A percentile compares a stretch with the other conserved stretches of the same genome.
These are phyloP conservation scores for Boeremia lycopersici DNA, from an alignment of 2,329 filamentous ascomycete species.

Conservation along the genomic window DNA sequence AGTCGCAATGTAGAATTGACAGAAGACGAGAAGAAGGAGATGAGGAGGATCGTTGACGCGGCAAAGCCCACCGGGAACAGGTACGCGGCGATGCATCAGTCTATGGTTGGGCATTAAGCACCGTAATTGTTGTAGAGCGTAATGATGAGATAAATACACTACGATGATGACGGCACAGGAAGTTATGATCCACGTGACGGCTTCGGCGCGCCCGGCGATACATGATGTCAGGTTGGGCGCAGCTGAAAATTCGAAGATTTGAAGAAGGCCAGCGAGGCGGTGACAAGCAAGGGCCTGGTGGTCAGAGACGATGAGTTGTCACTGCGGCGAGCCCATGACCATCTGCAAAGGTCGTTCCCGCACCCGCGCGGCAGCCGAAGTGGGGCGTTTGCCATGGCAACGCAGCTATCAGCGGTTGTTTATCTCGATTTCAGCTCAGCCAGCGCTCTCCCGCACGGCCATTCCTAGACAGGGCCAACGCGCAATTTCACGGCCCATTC, in stretches of 20 bases:
- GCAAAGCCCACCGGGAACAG: slow-evolving; percentile 51
- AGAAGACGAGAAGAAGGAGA: slow-evolving; percentile 28
- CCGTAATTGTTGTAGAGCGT: neutral
- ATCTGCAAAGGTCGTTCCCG: slow-evolving; percentile 7
- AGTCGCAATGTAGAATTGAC: slow-evolving; percentile 28
- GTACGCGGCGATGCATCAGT: slow-evolving; percentile 40
- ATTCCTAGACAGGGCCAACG: slow-evolving; percentile 20
- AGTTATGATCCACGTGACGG: too few relatives aligned
- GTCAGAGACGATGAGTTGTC: slow-evolving; percentile 15
- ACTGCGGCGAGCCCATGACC: slow-evolving; percentile 1
- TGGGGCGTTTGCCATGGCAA: slow-evolving; percentile 17
- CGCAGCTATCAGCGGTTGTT: slow-evolving; percentile 20
- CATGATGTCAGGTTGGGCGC: slow-evolving; percentile 12
- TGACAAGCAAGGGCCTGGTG: slow-evolving; percentile 13
- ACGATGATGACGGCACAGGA: too few relatives aligned
- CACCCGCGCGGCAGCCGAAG: slow-evolving; percentile 14
- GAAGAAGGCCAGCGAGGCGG: slow-evolving; percentile 17
- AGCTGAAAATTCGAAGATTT: slow-evolving; percentile 16
- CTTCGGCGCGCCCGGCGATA: neutral
- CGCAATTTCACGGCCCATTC: slow-evolving; percentile 23
- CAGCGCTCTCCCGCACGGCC: slow-evolving; percentile 20
- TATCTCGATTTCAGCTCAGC: slow-evolving; percentile 14
- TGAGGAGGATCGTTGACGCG: slow-evolving; percentile 25
- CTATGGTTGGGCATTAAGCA: slow-evolving; percentile 24
- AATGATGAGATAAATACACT: neutral